phyloP scores from a whole-genome alignment of 305 asterid genomes.

The Solanum hybrid region DNA sequence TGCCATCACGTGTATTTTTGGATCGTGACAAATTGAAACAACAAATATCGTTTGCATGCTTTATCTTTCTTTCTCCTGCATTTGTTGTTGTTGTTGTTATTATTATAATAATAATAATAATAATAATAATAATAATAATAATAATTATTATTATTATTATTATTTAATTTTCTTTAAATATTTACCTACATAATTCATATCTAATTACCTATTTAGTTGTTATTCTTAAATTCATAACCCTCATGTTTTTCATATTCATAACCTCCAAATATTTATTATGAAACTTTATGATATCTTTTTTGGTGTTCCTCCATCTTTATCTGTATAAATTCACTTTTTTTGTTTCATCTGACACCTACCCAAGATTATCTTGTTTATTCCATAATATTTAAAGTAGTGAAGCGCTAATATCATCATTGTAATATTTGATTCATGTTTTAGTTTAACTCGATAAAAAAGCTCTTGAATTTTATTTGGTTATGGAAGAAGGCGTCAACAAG shows the following conservation, averaged over 20 bases:
- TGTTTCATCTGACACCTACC: not conserved
- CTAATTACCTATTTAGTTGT: not conserved
- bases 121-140: too few species aligned
- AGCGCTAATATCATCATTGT: not conserved
- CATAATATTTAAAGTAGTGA: not conserved
- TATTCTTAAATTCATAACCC: not conserved
- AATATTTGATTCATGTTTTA: not conserved
- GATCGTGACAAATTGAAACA: not conserved
- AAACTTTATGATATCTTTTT: not conserved
- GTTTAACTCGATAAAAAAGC: not conserved
- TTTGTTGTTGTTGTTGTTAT: too few species aligned
- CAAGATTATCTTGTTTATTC: not conserved
- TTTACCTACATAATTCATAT: not conserved
- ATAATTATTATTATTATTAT: too few species aligned
- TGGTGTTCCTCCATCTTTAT: not conserved
- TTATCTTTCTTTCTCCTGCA: not conserved
- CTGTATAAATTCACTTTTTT: not conserved
- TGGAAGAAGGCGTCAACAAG: not conserved
- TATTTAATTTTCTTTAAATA: not conserved
- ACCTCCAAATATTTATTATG: not conserved
- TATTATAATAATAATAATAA: too few species aligned
- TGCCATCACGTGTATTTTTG: not conserved
- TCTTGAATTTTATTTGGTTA: not conserved
- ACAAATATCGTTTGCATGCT: not conserved
- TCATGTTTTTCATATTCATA: not conserved